Conservation (phyloP, 208 protist genomes). For the Wallacemonas rigidus region DNA sequence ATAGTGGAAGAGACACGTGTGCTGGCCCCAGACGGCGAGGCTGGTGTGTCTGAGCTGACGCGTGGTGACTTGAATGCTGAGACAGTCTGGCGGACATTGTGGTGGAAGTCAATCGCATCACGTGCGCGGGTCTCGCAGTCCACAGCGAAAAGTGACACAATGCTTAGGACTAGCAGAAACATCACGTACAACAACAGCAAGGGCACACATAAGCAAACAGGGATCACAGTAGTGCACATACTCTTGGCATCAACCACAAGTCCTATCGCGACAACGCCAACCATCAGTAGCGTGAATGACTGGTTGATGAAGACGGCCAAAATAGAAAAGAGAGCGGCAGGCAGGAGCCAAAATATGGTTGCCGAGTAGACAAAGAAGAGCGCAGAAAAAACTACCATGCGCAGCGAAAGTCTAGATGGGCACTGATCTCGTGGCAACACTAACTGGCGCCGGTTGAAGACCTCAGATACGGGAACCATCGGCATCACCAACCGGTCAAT, state of each 20-base stretch:
- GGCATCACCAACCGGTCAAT: constrained; percentile 45
- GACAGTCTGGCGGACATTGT: constrained; percentile 36
- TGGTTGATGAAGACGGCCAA: constrained; percentile 11
- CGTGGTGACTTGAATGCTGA: not conserved
- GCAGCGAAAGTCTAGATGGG: constrained; percentile 35
- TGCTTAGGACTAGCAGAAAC: not conserved
- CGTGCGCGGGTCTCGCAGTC: constrained; percentile 7
- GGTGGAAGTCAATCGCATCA: constrained; percentile 23
- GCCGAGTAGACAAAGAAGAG: constrained; percentile 45
- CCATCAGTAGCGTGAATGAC: constrained; percentile 11
- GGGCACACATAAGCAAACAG: constrained; percentile 1
- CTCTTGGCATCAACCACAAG: not conserved
- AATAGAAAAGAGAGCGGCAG: constrained; percentile 10
- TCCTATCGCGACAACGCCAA: constrained; percentile 16
- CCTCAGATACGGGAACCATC: constrained; percentile 24
- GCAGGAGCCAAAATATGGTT: constrained; percentile 17
- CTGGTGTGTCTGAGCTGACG: not conserved
- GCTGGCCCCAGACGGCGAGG: too few species aligned
- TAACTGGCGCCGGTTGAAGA: constrained; percentile 50
- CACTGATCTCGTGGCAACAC: constrained; percentile 29
- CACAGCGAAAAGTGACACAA: not conserved
- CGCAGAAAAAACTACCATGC: constrained; percentile 50
- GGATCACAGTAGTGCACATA: constrained; percentile 10
- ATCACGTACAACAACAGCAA: not conserved
- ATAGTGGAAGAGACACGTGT: too few species aligned